These are phyloP conservation scores for Candida coquimbonensis DNA, from an alignment of 805 yeast genomes.

Conservation along the genomic window DNA sequence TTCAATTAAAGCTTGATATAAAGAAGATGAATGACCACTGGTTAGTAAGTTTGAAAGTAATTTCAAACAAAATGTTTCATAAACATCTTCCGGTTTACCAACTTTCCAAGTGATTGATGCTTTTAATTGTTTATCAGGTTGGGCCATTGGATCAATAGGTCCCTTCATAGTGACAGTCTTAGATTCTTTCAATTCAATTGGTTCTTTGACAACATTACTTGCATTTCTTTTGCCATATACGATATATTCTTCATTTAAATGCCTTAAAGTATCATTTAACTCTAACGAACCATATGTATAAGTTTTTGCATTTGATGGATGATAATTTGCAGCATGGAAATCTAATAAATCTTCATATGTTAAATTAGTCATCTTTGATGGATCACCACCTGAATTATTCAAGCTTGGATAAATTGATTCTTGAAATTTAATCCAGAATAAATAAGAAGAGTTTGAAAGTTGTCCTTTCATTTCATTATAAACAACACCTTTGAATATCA, in stretches of 20 bases:
- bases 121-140: constrained; percentile 63
- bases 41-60: constrained; percentile 62
- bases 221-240: constrained; percentile 47
- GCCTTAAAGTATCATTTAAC: constrained; percentile 49
- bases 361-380: constrained; percentile 66
- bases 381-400: constrained; percentile 93
- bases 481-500: constrained; percentile 89
- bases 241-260: constrained; percentile 43
- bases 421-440: constrained; percentile 77
- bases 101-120: constrained; percentile 84
- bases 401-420: constrained; percentile 78
- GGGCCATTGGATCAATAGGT: constrained; percentile 75
- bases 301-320: constrained; percentile 83
- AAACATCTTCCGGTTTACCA: constrained; percentile 63
- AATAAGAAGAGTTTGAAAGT: constrained; percentile 79
- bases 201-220: constrained; percentile 23
- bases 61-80: constrained; percentile 66
- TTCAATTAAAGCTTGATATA: constrained; percentile 83
- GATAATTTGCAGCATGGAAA: constrained; percentile 72
- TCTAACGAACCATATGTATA: constrained; percentile 84
- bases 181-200: constrained; percentile 27
- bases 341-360: constrained; percentile 67
- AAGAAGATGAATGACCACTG: constrained; percentile 90
- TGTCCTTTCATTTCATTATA: constrained; percentile 99
- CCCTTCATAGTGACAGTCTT: constrained; percentile 44